Evolutionary conservation across 495 filamentous ascomycete species (phyloP), one percentile per base, ranked within the genome.

Genomic region (Entonaema liquescens): DNA sequence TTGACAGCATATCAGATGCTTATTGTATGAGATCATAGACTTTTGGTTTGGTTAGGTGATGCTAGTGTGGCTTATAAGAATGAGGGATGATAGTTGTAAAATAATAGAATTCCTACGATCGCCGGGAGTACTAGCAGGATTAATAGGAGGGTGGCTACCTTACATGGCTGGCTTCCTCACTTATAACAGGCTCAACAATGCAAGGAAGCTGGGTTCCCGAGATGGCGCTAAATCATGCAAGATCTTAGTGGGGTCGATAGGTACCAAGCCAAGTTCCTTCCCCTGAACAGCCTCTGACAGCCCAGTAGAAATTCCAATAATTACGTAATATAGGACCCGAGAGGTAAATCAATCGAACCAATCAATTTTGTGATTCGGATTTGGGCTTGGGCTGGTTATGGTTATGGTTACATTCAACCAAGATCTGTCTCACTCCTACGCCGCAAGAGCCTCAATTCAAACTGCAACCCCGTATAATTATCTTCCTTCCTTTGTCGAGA

Each of bases 331-430:
- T 7, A 31, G 7, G 3, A 31, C 29, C 25, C 49, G 4, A 53
- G 25, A 29, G 3, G 17, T 29, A 29, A 53, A 36, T 35, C 35
- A 25, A 31, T 19, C 33, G 1, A 42, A 19, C n/a, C 54, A 50
- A 49, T 54, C 63, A 67, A 71, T 71, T 59, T 31, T 36, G n/a
- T 8, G 2, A 28, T 35, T 66, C 60, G 59, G 59, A n/a, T 38
- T 52, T 61, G 17, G 33, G 42, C 31, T 9, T 2, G 31, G 31
- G n/a, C n/a, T n/a, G n/a, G n/a, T n/a, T n/a, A 33, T 56, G 19
- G 50, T 63, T 62, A 68, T 40, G 47, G 70, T 72, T 72, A 72
- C 70, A 72, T 72, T 68, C 70, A 52, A 72, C 65, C 70, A 65
- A 68, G 70, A 47, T 68, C 65, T 72, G 70, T 72, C 70, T 72